Conservation (phyloP, 768 basidiomycete genomes). For the Harrya chromipes region DNA sequence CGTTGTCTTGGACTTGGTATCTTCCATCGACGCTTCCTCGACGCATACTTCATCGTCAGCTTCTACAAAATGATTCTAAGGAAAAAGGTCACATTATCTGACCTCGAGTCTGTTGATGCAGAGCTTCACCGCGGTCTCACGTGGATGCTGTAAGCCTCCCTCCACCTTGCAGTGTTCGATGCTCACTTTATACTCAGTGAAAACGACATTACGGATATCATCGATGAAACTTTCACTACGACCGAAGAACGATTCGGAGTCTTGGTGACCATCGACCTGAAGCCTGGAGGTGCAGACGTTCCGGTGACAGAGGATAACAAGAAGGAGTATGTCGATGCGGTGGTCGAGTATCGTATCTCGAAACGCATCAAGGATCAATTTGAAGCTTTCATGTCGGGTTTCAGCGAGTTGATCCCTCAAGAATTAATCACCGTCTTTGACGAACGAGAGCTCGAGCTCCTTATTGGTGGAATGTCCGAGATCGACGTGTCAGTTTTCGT, state of each 20-base stretch:
- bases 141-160: slow-evolving; percentile 89
- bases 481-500: slow-evolving; percentile 82
- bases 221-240: slow-evolving; percentile 97
- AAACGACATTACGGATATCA: slow-evolving; percentile 97
- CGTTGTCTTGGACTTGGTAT: slow-evolving; percentile 93
- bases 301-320: slow-evolving; percentile 97
- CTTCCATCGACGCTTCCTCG: slow-evolving; percentile 98
- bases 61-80: slow-evolving; percentile 99
- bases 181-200: slow-evolving; percentile 52
- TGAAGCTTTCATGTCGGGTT: slow-evolving; percentile 99
- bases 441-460: slow-evolving; percentile 92
- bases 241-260: slow-evolving; percentile 98
- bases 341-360: slow-evolving; percentile 97
- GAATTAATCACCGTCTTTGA: slow-evolving; percentile 98
- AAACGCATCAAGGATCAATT: slow-evolving; percentile 98
- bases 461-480: slow-evolving; percentile 99
- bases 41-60: slow-evolving; percentile 98
- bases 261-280: slow-evolving; percentile 95
- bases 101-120: slow-evolving; percentile 95
- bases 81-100: slow-evolving; percentile 93
- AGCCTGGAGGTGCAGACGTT: slow-evolving; percentile 80
- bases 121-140: slow-evolving; percentile 93
- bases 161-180: not conserved
- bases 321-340: slow-evolving; percentile 93
- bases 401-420: slow-evolving; percentile 98